Evolutionary conservation across 257 asterid genomes (phyloP), one percentile per base, ranked within the genome.

Genomic region (Primulina tabacum): DNA sequence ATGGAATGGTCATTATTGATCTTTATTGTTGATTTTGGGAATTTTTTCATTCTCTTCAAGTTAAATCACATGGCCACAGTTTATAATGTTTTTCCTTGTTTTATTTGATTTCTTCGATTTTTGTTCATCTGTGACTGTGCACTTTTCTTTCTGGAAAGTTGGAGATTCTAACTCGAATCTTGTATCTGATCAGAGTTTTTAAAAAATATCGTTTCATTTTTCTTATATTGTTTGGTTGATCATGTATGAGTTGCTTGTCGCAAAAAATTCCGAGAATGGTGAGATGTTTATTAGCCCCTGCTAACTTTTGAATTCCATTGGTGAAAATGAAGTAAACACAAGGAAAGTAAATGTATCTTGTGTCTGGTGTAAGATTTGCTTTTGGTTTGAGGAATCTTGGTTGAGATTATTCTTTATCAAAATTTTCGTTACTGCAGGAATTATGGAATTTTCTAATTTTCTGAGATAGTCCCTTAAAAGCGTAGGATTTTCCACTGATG

Each of bases 31-130:
- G 10, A 32, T 24, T 68, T 35, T 6, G 53, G 50, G 64, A 55
- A 17, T 53, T 74, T 21, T 1, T 9, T 28, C 57, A 62, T 28
- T 24, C 20, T 62, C 63, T 81, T 65, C 59, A 37, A 53, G 68
- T 65, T 72, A 64, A 64, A 65, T 60, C 71, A 69, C 53, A 66
- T 8, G 68, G 18, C 52, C 57, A 57, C 53, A 65, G 52, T 62
- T 74, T 24, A 37, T 18, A 70, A 29, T 60, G 18, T 16, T n/a
- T 65, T 26, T 59, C 58, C 30, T 78, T 58, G 70, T 17, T 62
- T 66, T 63, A 56, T 12, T 72, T 75, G 69, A 66, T 73, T 72
- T 73, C 53, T 55, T 73, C 73, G 47, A 34, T 73, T 69, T 77
- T 64, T 26, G 59, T 76, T 73, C 58, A 35, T 40, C 28, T 1